Evolutionary conservation across 179 eudicot species (phyloP).

Genomic region (Vitellaria paradoxa): DNA sequence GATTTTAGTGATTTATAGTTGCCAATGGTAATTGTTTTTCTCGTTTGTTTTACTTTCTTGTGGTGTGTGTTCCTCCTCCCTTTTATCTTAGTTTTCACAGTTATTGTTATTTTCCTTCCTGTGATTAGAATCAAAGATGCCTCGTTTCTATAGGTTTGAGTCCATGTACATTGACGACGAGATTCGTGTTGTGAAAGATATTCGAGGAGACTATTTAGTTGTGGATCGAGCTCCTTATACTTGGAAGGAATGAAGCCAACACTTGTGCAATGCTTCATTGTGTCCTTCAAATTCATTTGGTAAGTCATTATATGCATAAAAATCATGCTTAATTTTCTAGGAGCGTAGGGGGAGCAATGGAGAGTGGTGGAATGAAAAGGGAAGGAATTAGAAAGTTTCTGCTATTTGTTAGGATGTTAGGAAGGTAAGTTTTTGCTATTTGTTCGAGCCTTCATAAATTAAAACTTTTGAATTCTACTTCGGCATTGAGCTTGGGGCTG

Average conservation of each 20-base stretch:
- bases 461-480: no score
- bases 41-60: not conserved
- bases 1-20: not conserved
- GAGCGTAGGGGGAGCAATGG: not conserved
- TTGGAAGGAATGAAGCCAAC: slow-evolving; percentile 61
- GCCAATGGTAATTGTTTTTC: not conserved
- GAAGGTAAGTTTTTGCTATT: no score
- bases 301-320: not conserved
- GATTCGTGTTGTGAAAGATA: slow-evolving; percentile 91
- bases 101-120: not conserved
- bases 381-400: not conserved
- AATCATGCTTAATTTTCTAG: not conserved
- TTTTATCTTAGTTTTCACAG: not conserved
- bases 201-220: slow-evolving; percentile 81
- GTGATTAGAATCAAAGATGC: slow-evolving; percentile 1
- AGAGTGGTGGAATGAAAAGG: not conserved
- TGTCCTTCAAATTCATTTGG: not conserved
- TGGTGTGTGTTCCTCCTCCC: not conserved
- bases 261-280: not conserved
- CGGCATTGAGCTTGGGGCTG: no score
- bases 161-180: slow-evolving; percentile 78
- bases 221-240: slow-evolving; percentile 92
- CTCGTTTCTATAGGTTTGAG: slow-evolving; percentile 65
- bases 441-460: no score
- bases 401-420: not conserved